Base-by-base conservation (phyloP, 164 flowering plant genomes). In the Annona cherimola region DNA sequence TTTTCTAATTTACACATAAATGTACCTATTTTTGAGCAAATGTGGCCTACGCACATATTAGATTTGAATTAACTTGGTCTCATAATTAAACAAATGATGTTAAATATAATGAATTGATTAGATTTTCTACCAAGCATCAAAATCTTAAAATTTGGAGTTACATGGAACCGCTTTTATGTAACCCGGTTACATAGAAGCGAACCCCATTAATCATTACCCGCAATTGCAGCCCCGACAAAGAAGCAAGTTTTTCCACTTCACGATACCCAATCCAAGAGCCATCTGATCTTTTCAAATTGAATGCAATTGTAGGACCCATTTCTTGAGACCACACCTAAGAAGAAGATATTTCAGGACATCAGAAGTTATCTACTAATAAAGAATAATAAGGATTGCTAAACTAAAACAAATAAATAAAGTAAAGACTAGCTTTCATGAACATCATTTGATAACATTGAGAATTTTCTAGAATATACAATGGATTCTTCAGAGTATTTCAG, bases 231-330 rank as follows among this genome's bases (percentile, higher is more conserved):
- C 90, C 88, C 26, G 92, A 91, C 39, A 95, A 81, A 61, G 98
- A 89, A 60, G 99, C 99, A 81, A 95, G 75, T 62, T 95, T 95
- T 79, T 95, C 99, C 81, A 95, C 97, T 83, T 95, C 99, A 16
- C 86, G 91, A 70, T 90, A 83, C 69, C 99, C 99, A 86, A 79
- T 70, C 99, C 99, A 95, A 69, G 97, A 84, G 20, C 90, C 93
- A 81, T 95, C 97, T 50, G 87, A 79, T 64, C 95, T 86, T 82
- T 74, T 89, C 86, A 95, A 81, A 83, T 95, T 95, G 80, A 95
- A 95, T 71, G 98, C 76, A 19, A 95, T 79, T 61, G 81, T 81
- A 7, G 99, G 84, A 67, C 99, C 95, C 68, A 81, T 65, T 60
- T 80, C 80, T 78, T 72, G 54, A 73, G 60, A 77, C 64, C 55